These are phyloP conservation scores for Cyclotella choctawhatcheeana DNA, from an alignment of 108 stramenopile genomes.

Conservation along the genomic window DNA sequence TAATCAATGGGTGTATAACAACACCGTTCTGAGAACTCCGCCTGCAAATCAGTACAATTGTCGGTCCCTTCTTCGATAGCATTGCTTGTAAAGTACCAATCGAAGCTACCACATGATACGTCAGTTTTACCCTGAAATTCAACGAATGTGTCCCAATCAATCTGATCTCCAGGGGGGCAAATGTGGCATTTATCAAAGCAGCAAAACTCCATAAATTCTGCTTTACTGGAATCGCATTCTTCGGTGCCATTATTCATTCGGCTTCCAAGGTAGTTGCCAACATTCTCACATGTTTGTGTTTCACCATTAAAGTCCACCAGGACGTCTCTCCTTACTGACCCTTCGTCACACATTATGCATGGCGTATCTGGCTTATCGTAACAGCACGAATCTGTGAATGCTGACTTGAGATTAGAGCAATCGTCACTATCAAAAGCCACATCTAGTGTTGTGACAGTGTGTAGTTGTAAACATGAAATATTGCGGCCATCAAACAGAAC, in stretches of 20 bases:
- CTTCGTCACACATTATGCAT: constrained; percentile 39
- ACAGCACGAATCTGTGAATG: constrained; percentile 45
- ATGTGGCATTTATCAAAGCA: constrained; percentile 51
- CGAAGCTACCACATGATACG: constrained; percentile 49
- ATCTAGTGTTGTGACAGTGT: constrained; percentile 40
- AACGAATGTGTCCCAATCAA: constrained; percentile 52
- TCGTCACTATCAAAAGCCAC: constrained; percentile 20
- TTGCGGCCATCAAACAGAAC: constrained; percentile 38
- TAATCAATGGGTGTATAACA: constrained; percentile 51
- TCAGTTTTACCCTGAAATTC: constrained; percentile 31
- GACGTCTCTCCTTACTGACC: constrained; percentile 32
- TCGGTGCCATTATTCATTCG: constrained; percentile 48
- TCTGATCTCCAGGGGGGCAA: constrained; percentile 28
- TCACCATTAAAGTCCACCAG: constrained; percentile 42
- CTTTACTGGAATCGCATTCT: constrained; percentile 31
- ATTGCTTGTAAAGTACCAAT: constrained; percentile 52
- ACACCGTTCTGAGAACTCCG: constrained; percentile 26
- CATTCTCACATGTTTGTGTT: constrained; percentile 39
- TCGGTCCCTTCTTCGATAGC: constrained; percentile 40
- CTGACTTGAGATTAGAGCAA: constrained; percentile 33
- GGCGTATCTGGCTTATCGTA: constrained; percentile 41
- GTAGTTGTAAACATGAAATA: constrained; percentile 50
- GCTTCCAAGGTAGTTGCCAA: constrained; percentile 36
- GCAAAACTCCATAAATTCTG: constrained; percentile 42
- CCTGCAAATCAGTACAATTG: constrained; percentile 34